Evolutionary conservation across 352 stramenopile genomes (phyloP).

Genomic region (Phytophthora sansomeana): DNA sequence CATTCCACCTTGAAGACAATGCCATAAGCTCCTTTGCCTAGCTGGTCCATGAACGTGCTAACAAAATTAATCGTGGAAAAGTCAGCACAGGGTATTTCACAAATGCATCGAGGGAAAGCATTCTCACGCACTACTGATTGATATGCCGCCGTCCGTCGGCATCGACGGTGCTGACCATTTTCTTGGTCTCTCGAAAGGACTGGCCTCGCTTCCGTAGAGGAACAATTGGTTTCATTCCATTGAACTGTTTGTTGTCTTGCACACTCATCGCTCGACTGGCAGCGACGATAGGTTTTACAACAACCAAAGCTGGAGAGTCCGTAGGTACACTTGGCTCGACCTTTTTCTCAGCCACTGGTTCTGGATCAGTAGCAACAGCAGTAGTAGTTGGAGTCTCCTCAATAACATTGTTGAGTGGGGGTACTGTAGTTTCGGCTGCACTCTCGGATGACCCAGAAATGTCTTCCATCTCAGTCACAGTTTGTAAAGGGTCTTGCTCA

Average conservation of each 20-base stretch:
- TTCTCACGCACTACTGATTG: conserved; percentile 76
- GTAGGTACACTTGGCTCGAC: neutral
- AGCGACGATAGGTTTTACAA: conserved; percentile 26
- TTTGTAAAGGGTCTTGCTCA: neutral
- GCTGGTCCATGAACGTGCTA: conserved; percentile 78
- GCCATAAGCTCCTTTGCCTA: conserved; percentile 80
- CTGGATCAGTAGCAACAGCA: neutral
- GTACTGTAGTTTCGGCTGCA: neutral
- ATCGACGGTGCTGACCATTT: conserved; percentile 58
- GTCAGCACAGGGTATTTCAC: neutral
- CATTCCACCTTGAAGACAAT: conserved; percentile 74
- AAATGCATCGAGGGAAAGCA: neutral
- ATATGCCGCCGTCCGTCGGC: conserved; percentile 61
- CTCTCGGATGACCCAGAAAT: conserved; percentile 7
- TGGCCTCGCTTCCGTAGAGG: conserved; percentile 66
- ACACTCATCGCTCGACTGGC: conserved; percentile 12
- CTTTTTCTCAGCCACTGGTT: conserved; percentile 3
- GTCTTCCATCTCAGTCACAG: neutral
- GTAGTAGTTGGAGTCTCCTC: neutral
- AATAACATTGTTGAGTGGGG: neutral
- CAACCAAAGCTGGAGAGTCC: conserved; percentile 24
- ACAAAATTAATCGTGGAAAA: neutral
- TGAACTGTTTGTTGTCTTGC: conserved; percentile 44
- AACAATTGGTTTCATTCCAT: conserved; percentile 64
- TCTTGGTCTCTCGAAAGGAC: conserved; percentile 76